A percentile compares a stretch with the other conserved stretches of the same genome.
These are phyloP conservation scores for Linnemannia zychae DNA, from an alignment of 192 early-diverging fungal species.

Conservation along the genomic window DNA sequence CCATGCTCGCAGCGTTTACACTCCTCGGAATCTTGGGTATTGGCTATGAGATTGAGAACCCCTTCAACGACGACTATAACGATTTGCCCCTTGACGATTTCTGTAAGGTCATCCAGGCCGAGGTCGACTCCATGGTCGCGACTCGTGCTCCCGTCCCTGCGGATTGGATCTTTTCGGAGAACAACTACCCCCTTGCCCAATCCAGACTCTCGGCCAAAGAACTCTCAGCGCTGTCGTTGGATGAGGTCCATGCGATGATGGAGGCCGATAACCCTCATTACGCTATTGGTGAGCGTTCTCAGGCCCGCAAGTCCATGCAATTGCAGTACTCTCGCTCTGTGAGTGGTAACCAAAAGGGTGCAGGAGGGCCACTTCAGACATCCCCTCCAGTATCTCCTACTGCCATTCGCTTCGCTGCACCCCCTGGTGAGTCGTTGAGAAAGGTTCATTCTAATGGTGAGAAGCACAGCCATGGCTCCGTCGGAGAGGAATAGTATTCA, in stretches of 20 bases:
- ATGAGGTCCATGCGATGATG: slow-evolving; percentile 19
- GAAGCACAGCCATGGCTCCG: not conserved
- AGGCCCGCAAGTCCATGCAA: not conserved
- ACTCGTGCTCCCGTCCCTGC: slow-evolving; percentile 22
- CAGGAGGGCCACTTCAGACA: not conserved
- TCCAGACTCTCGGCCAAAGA: slow-evolving; percentile 25
- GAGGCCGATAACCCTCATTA: not conserved
- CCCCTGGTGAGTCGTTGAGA: not conserved
- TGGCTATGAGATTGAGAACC: slow-evolving; percentile 92
- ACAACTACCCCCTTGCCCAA: slow-evolving; percentile 16
- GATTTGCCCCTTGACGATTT: slow-evolving; percentile 71
- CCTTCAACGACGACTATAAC: slow-evolving; percentile 85
- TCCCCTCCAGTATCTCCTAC: not conserved
- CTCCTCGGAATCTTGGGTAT: slow-evolving; percentile 88
- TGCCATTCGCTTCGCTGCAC: not conserved
- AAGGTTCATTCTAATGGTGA: not conserved
- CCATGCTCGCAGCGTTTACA: slow-evolving; percentile 75
- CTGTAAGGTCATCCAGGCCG: slow-evolving; percentile 52
- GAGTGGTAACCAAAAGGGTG: not conserved
- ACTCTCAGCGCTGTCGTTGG: slow-evolving; percentile 7
- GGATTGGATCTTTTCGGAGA: slow-evolving; percentile 24
- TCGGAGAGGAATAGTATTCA: too few species aligned
- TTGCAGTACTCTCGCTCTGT: slow-evolving; percentile 3
- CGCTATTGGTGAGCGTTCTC: not conserved
- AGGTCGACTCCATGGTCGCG: slow-evolving; percentile 28